These are phyloP conservation scores for Fragosphaeria purpurea DNA, from an alignment of 2,329 filamentous ascomycete genomes.

Conservation along the genomic window DNA sequence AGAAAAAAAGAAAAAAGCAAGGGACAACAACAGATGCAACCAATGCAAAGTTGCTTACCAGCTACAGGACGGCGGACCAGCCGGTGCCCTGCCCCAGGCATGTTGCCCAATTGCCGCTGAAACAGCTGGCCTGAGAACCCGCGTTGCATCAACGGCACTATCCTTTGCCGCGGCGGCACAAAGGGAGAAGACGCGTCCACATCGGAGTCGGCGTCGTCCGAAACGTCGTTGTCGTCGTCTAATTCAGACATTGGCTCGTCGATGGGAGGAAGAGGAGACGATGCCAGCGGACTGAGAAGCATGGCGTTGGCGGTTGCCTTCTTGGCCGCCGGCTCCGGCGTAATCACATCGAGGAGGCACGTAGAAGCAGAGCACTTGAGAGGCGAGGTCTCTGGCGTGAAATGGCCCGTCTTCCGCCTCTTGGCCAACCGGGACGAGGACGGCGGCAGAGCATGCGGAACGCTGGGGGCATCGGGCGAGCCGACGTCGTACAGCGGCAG, in stretches of 20 bases:
- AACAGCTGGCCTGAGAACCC: slow-evolving; percentile 29
- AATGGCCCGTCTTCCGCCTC: slow-evolving; percentile 26
- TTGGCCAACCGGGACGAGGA: slow-evolving; percentile 21
- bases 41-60: slow-evolving; percentile 11
- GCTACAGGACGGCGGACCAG: slow-evolving; percentile 25
- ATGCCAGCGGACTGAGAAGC: slow-evolving; percentile 30
- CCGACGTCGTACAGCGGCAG: slow-evolving; percentile 12
- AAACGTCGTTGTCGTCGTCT: slow-evolving; percentile 18
- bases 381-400: slow-evolving; percentile 30
- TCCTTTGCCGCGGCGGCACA: not conserved
- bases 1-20: not conserved
- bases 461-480: slow-evolving; percentile 10
- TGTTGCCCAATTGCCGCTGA: slow-evolving; percentile 29
- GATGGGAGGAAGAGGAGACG: slow-evolving; percentile 18
- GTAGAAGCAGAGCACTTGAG: slow-evolving; percentile 17
- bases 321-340: slow-evolving; percentile 6
- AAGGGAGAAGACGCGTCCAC: slow-evolving; percentile 1
- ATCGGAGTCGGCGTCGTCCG: slow-evolving; percentile 23
- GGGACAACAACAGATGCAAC: not conserved
- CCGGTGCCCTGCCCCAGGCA: slow-evolving; percentile 24
- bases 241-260: slow-evolving; percentile 21
- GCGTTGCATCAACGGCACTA: slow-evolving; percentile 19
- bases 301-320: slow-evolving; percentile 7
- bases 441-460: slow-evolving; percentile 13
- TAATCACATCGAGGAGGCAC: slow-evolving; percentile 3